Evolutionary conservation across 163 green algal species (phyloP).

Genomic region (Volvox carteri): DNA sequence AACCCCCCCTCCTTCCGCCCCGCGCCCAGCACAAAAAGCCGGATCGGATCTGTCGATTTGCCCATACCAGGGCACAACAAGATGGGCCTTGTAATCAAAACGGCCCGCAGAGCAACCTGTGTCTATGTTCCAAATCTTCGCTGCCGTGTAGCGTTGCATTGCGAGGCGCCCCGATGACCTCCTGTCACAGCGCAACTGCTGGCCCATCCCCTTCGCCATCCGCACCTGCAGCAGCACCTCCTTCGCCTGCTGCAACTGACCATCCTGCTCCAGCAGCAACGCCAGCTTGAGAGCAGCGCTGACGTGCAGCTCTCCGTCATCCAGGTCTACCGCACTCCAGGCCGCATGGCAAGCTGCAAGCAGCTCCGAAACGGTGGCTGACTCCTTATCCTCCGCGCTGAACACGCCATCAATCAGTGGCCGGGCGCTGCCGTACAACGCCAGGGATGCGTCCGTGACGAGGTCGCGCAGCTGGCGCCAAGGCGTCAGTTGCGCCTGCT

Average conservation of each 20-base stretch:
- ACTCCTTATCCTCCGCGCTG: conserved; percentile 60
- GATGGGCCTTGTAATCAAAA: too few species aligned
- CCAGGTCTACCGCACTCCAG: conserved; percentile 56
- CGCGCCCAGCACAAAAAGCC: too few species aligned
- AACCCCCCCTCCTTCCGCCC: too few species aligned
- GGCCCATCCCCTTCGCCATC: too few species aligned
- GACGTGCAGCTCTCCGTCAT: conserved; percentile 68
- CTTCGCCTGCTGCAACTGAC: conserved; percentile 49
- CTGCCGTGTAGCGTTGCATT: too few species aligned
- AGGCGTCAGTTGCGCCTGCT: conserved; percentile 16
- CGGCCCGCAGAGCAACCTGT: too few species aligned
- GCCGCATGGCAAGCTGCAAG: conserved; percentile 61
- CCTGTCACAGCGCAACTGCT: too few species aligned
- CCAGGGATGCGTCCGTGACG: conserved; percentile 63
- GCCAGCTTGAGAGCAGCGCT: conserved; percentile 69
- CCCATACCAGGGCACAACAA: too few species aligned
- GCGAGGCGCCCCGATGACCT: too few species aligned
- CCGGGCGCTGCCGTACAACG: conserved; percentile 62
- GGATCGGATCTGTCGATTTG: too few species aligned
- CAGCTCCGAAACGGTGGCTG: conserved; percentile 57
- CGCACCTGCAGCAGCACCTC: conserved; percentile 59
- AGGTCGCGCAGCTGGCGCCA: conserved; percentile 60
- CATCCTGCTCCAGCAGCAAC: conserved; percentile 70
- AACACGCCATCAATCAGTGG: conserved; percentile 69
- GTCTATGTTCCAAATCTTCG: too few species aligned